phyloP scores from a whole-genome alignment of 106 monocot species.

The Dioscorea dumetorum region DNA sequence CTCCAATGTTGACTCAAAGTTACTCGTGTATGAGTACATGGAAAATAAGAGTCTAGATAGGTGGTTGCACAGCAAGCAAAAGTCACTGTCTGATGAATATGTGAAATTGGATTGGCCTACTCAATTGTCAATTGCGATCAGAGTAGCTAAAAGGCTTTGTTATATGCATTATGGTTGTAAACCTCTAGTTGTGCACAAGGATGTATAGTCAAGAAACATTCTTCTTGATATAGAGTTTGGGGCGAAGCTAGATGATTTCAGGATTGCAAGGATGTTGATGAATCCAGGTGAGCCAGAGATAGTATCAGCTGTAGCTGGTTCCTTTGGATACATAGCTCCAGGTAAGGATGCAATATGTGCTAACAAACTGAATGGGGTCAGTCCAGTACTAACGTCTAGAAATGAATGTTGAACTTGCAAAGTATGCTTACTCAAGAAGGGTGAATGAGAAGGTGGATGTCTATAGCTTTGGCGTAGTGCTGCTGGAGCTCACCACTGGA shows the following conservation, averaged over 20 bases:
- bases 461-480: conserved; percentile 31
- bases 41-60: conserved; percentile 11
- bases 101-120: conserved; percentile 17
- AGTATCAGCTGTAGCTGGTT: conserved; percentile 8
- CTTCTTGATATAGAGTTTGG: conserved; percentile 21
- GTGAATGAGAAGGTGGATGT: conserved; percentile 35
- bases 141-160: conserved; percentile 15
- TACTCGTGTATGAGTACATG: conserved; percentile 19
- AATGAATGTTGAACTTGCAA: not conserved
- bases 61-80: conserved; percentile 7
- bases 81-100: not conserved
- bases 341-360: conserved; percentile 3
- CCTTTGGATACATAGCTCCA: conserved; percentile 32
- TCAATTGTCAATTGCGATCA: conserved; percentile 16
- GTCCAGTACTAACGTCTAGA: not conserved
- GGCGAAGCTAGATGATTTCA: conserved; percentile 30
- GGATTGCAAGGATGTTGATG: conserved; percentile 10
- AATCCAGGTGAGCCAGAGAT: not conserved
- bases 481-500: conserved; percentile 26
- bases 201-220: conserved; percentile 37
- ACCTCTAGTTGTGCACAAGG: conserved; percentile 18
- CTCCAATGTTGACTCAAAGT: conserved; percentile 1
- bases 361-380: not conserved
- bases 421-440: conserved; percentile 13
- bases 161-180: conserved; percentile 34